Conservation (phyloP, 495 filamentous ascomycete genomes). For the Xylaria acuta region DNA sequence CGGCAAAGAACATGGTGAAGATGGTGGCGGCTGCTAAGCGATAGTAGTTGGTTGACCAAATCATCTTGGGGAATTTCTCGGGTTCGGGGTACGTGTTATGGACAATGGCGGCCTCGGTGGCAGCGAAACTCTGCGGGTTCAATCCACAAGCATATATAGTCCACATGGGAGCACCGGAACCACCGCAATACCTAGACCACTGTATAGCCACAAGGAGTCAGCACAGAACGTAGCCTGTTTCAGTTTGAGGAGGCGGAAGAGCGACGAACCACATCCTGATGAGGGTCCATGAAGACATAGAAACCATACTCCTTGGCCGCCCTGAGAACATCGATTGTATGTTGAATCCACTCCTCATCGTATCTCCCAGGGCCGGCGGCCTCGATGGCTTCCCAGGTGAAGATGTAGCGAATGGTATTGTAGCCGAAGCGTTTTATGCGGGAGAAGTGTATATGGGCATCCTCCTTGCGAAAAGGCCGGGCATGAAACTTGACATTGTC, state of each 20-base stretch:
- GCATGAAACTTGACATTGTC: slow-evolving; percentile 90
- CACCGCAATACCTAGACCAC: slow-evolving; percentile 95
- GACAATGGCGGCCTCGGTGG: slow-evolving; percentile 90
- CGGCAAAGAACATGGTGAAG: slow-evolving; percentile 93
- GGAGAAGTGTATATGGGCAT: slow-evolving; percentile 88
- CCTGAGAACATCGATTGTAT: slow-evolving; percentile 84
- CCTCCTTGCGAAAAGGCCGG: slow-evolving; percentile 80
- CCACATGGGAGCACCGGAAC: slow-evolving; percentile 97
- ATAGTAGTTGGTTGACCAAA: slow-evolving; percentile 97
- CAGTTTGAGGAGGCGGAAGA: not conserved
- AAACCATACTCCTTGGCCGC: slow-evolving; percentile 90
- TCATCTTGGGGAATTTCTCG: slow-evolving; percentile 93
- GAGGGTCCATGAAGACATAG: slow-evolving; percentile 96
- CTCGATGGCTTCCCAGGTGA: slow-evolving; percentile 99
- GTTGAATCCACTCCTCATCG: slow-evolving; percentile 91
- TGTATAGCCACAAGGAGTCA: slow-evolving; percentile 42
- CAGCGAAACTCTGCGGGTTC: slow-evolving; percentile 81
- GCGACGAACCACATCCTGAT: slow-evolving; percentile 86
- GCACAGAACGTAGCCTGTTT: not conserved
- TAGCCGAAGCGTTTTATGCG: slow-evolving; percentile 87
- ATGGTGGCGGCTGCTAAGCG: slow-evolving; percentile 87
- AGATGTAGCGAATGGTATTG: slow-evolving; percentile 94
- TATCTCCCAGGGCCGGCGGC: slow-evolving; percentile 90
- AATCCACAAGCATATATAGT: slow-evolving; percentile 93
- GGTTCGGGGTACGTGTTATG: slow-evolving; percentile 94